A percentile compares a stretch with the other conserved stretches of the same genome.
These are phyloP conservation scores for Rhizopogon sp. DNA, from an alignment of 768 basidiomycete genomes.

Conservation along the genomic window DNA sequence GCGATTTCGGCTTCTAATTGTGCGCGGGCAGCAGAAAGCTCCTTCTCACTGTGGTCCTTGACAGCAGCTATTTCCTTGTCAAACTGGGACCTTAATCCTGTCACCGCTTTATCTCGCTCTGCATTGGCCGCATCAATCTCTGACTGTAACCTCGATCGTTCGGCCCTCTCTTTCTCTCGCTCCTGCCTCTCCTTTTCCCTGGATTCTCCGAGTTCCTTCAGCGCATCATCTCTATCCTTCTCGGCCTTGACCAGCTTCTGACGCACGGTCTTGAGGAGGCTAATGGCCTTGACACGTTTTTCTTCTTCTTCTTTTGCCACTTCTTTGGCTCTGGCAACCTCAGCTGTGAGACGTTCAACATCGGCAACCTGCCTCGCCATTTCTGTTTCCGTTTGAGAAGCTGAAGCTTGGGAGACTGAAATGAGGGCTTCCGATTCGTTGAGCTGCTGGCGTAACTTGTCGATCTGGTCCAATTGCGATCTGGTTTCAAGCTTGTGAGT, in stretches of 20 bases:
- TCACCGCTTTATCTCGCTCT: conserved; percentile 59
- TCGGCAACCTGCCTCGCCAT: conserved; percentile 48
- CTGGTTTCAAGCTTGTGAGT: conserved; percentile 74
- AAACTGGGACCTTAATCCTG: conserved; percentile 59
- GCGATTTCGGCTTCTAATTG: conserved; percentile 78
- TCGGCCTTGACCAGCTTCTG: conserved; percentile 97
- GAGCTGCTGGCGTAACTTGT: conserved; percentile 63
- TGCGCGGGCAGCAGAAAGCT: conserved; percentile 54
- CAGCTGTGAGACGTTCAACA: conserved; percentile 53
- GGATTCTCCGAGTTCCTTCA: conserved; percentile 48
- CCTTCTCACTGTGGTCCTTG: conserved; percentile 73
- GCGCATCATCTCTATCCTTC: conserved; percentile 82
- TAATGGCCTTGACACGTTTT: conserved; percentile 91
- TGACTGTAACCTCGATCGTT: conserved; percentile 48
- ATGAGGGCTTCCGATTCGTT: conserved; percentile 68
- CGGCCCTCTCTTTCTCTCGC: conserved; percentile 36
- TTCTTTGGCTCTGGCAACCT: conserved; percentile 56
- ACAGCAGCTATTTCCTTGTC: conserved; percentile 62
- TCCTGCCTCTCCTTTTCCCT: conserved; percentile 53
- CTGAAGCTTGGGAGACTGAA: conserved; percentile 47
- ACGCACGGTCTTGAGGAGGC: conserved; percentile 89
- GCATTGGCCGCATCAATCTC: conserved; percentile 59
- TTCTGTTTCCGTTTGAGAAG: conserved; percentile 44
- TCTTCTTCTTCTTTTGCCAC: conserved; percentile 92
- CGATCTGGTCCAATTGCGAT: conserved; percentile 75